Evolutionary conservation across 2,329 filamentous ascomycete genomes (phyloP).

Genomic region (Dendryphion nanum): DNA sequence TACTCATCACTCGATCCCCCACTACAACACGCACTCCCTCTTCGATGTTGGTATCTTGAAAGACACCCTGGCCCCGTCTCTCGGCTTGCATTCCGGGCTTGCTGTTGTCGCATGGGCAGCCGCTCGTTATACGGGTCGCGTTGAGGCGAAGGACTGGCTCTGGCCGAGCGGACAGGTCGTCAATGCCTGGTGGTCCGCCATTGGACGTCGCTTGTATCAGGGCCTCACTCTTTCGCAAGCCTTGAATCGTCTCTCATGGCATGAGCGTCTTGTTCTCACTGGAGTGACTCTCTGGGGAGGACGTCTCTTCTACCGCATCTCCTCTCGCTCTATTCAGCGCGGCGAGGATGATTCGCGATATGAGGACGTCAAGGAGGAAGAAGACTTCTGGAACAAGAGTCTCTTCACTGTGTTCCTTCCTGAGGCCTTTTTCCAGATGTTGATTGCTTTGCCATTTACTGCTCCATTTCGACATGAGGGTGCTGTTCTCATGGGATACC

Average conservation of each 20-base stretch:
- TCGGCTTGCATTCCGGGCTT: conserved; percentile 54
- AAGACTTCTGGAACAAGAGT: conserved; percentile 58
- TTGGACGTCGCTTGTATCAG: conserved; percentile 52
- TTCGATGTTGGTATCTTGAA: conserved; percentile 52
- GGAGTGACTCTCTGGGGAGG: conserved; percentile 59
- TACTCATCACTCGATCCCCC: conserved; percentile 30
- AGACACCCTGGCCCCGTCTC: conserved; percentile 54
- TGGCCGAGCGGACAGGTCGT: conserved; percentile 56
- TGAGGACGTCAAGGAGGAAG: conserved; percentile 50
- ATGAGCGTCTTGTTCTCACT: conserved; percentile 55
- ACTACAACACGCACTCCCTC: conserved; percentile 29
- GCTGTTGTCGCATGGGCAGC: conserved; percentile 53
- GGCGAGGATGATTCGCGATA: conserved; percentile 59
- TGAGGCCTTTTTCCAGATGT: conserved; percentile 56
- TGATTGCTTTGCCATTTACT: conserved; percentile 59
- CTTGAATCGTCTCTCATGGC: conserved; percentile 50
- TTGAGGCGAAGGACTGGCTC: conserved; percentile 61
- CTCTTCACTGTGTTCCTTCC: conserved; percentile 56
- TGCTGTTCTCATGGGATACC: conserved; percentile 37
- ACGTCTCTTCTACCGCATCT: conserved; percentile 56
- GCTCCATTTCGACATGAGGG: conserved; percentile 53
- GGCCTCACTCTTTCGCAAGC: conserved; percentile 49
- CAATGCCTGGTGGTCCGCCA: conserved; percentile 61
- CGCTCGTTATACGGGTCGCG: conserved; percentile 53
- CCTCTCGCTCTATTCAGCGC: conserved; percentile 48